Conservation (phyloP, 495 filamentous ascomycete species). For the Sporormia fimetaria region DNA sequence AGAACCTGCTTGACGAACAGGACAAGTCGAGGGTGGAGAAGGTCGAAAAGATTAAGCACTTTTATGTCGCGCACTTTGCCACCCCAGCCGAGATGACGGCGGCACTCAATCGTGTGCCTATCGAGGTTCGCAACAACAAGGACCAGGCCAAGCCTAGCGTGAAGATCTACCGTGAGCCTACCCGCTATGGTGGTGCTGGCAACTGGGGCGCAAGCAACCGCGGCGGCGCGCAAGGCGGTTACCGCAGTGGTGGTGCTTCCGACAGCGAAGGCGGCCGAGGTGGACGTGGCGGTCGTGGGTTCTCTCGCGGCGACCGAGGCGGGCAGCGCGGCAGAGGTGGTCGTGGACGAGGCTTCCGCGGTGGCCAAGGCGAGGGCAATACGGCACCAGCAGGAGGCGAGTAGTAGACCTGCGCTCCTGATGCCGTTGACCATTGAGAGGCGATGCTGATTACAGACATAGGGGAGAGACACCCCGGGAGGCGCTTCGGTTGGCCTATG, state of each 20-base stretch:
- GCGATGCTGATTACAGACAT: too few species aligned
- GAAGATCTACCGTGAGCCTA: slow-evolving; percentile 57
- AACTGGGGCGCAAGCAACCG: slow-evolving; percentile 55
- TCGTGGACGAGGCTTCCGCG: slow-evolving; percentile 23
- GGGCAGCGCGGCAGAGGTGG: slow-evolving; percentile 34
- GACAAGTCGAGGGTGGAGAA: slow-evolving; percentile 65
- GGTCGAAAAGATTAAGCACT: slow-evolving; percentile 64
- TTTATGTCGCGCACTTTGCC: slow-evolving; percentile 72
- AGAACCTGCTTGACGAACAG: slow-evolving; percentile 67
- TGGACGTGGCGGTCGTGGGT: slow-evolving; percentile 49
- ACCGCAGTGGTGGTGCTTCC: slow-evolving; percentile 46
- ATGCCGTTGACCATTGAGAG: too few species aligned
- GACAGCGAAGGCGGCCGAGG: slow-evolving; percentile 67
- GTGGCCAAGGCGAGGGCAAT: slow-evolving; percentile 24
- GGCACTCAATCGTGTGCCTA: slow-evolving; percentile 58
- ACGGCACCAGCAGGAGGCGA: slow-evolving; percentile 24
- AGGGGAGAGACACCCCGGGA: too few species aligned
- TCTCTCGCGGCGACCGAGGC: slow-evolving; percentile 46
- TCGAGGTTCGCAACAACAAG: slow-evolving; percentile 62
- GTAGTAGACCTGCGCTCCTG: slow-evolving; percentile 20
- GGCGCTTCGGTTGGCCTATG: too few species aligned
- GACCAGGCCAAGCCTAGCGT: slow-evolving; percentile 51
- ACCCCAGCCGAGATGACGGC: slow-evolving; percentile 64
- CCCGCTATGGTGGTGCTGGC: slow-evolving; percentile 43
- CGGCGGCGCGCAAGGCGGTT: slow-evolving; percentile 42